Conservation (phyloP, 352 stramenopile species). For the Globisporangium alternatum region DNA sequence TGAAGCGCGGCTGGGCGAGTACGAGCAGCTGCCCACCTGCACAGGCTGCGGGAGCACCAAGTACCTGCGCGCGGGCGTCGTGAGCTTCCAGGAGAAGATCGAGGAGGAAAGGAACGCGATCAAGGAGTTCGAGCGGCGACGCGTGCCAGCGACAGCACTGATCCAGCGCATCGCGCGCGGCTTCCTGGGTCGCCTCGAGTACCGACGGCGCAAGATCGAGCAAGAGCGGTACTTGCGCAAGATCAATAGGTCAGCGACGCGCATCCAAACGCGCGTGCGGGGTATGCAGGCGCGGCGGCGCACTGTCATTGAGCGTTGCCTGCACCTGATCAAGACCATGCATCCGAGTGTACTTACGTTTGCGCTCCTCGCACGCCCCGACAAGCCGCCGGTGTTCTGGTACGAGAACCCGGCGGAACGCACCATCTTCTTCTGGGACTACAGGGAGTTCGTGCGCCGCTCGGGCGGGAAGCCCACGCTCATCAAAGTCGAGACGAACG, state of each 20-base stretch:
- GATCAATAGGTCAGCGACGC: conserved; percentile 47
- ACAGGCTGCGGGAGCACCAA: conserved; percentile 63
- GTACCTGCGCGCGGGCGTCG: conserved; percentile 64
- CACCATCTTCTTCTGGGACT: conserved; percentile 67
- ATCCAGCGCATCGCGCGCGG: conserved; percentile 62
- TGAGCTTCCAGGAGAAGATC: conserved; percentile 79
- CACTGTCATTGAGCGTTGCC: conserved; percentile 63
- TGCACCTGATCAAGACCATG: conserved; percentile 55
- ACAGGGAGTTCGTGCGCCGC: conserved; percentile 72
- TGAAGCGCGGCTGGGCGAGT: conserved; percentile 25
- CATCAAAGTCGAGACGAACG: conserved; percentile 71
- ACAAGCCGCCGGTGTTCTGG: conserved; percentile 69
- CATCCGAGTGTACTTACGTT: conserved; percentile 46
- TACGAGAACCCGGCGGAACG: conserved; percentile 65
- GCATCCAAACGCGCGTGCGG: conserved; percentile 57
- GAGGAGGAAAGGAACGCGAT: conserved; percentile 56
- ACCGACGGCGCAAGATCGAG: conserved; percentile 39
- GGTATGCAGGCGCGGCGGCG: conserved; percentile 58
- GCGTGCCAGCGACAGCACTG: conserved; percentile 45
- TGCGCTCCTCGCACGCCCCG: conserved; percentile 29
- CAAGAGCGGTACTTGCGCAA: conserved; percentile 45
- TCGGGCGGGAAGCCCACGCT: conserved; percentile 53
- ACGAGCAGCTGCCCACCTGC: conserved; percentile 62
- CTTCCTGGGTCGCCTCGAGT: conserved; percentile 59
- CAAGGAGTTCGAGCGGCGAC: conserved; percentile 60